Evolutionary conservation across 116 monocot species (phyloP).

Genomic region (Cymodocea nodosa): DNA sequence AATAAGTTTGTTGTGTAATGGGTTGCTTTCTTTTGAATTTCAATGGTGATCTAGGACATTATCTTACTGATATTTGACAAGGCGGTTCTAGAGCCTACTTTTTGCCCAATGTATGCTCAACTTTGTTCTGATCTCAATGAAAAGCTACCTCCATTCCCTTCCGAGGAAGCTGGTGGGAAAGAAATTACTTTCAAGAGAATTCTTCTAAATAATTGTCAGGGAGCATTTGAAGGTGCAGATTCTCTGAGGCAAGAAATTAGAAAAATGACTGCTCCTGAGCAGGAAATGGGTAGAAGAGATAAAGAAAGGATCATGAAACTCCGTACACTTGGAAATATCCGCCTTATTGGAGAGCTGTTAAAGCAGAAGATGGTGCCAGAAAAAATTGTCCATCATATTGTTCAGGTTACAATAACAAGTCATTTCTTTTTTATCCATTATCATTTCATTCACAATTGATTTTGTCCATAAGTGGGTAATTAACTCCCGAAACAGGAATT

Average conservation of each 20-base stretch:
- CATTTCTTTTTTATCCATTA: neutral
- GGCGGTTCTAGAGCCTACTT: conserved; percentile 93
- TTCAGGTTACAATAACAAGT: conserved; percentile 41
- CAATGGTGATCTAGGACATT: conserved; percentile 42
- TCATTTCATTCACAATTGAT: neutral
- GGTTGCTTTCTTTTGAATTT: neutral
- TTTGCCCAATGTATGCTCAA: conserved; percentile 91
- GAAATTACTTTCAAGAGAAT: conserved; percentile 73
- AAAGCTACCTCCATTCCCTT: conserved; percentile 64
- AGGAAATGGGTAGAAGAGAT: conserved; percentile 55
- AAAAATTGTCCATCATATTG: conserved; percentile 85
- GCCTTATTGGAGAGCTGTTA: conserved; percentile 80
- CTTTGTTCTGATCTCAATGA: conserved; percentile 73
- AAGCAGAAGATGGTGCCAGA: conserved; percentile 92
- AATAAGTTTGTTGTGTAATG: neutral
- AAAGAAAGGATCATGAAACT: conserved; percentile 74
- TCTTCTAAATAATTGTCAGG: conserved; percentile 76
- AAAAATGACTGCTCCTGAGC: conserved; percentile 54
- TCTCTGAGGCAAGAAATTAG: conserved; percentile 43
- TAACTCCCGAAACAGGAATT: conserved; percentile 34
- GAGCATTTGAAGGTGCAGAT: conserved; percentile 80
- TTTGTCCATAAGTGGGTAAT: neutral
- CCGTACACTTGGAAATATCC: conserved; percentile 82
- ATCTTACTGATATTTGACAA: conserved; percentile 89
- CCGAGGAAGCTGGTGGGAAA: conserved; percentile 70